Evolutionary conservation across 2,329 filamentous ascomycete species (phyloP), one percentile per base, ranked within the genome.

Genomic region (Neonectria hederae): DNA sequence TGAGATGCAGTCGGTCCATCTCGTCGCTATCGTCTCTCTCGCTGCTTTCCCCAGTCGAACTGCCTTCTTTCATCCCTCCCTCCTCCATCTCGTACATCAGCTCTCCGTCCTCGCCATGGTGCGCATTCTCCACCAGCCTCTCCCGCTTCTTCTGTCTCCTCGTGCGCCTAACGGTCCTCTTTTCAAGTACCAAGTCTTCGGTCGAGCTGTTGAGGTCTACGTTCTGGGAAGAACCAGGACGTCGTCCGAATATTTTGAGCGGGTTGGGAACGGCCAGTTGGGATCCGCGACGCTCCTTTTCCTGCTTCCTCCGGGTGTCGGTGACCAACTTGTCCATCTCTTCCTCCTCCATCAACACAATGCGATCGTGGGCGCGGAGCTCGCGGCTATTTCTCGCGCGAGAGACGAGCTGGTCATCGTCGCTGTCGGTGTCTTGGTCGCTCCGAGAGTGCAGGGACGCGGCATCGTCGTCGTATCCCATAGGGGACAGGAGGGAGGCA

Each of bases 51-150:
- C 87, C 87, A 0, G 87, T 89, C 6, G 82, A 83, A 75, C 86
- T 92, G 58, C 90, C 89, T 52, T 90, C 89, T 65, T 85, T 88
- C 74, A 91, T 86, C 2, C 84, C 87, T 1, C 93, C 93, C 75
- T 94, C 91, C 78, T 97, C 94, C 91, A 95, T 93, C 80, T 96
- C 92, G 77, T 93, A 94, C 90, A 97, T 92, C 73, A 97, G 82
- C 77, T 90, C 87, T 40, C 90, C 90, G 69, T 92, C 88, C 75
- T 93, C 91, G 59, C 89, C 89, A 65, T 88, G 78, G 26, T 82
- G 82, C 4, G 87, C 87, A 56, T 86, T 81, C 59, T 83, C 81
- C 70, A 84, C 78, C 74, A 86, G 76, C 68, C 79, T 82, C 66
- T 84, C 83, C 79, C 80, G 83, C 78, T 87, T 88, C 72, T 83